These are phyloP conservation scores for Schizonepeta tenuifolia DNA, from an alignment of 257 asterid species.

Conservation along the genomic window DNA sequence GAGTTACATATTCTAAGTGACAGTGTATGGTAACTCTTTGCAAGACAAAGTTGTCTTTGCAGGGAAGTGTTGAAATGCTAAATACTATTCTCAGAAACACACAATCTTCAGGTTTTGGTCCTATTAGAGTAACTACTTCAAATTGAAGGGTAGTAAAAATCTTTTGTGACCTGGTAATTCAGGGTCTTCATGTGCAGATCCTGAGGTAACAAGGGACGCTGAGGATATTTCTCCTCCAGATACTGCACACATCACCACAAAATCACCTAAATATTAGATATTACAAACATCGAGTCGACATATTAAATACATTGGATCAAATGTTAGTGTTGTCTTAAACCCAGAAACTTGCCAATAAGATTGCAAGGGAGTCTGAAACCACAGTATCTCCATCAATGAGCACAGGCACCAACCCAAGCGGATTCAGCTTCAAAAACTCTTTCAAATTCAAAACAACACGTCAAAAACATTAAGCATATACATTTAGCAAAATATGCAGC, in stretches of 20 bases:
- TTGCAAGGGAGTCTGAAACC: conserved; percentile 79
- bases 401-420: conserved; percentile 74
- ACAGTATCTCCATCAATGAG: conserved; percentile 77
- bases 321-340: neutral
- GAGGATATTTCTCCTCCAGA: conserved; percentile 91
- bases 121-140: neutral
- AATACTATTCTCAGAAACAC: neutral
- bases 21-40: neutral
- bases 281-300: conserved; percentile 12
- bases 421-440: conserved; percentile 86
- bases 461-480: conserved; percentile 20
- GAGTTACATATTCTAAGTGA: neutral
- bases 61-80: neutral
- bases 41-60: neutral
- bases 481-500: neutral
- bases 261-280: neutral
- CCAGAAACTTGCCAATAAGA: conserved; percentile 66
- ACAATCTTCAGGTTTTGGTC: no score
- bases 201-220: conserved; percentile 76
- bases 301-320: neutral
- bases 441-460: conserved; percentile 37
- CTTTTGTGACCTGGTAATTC: conserved; percentile 57
- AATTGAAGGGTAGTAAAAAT: neutral
- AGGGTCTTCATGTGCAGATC: conserved; percentile 68
- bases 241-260: conserved; percentile 53